Evolutionary conservation across 2,329 filamentous ascomycete species (phyloP), one percentile per base, ranked within the genome.

Genomic region (Claviceps monticola): DNA sequence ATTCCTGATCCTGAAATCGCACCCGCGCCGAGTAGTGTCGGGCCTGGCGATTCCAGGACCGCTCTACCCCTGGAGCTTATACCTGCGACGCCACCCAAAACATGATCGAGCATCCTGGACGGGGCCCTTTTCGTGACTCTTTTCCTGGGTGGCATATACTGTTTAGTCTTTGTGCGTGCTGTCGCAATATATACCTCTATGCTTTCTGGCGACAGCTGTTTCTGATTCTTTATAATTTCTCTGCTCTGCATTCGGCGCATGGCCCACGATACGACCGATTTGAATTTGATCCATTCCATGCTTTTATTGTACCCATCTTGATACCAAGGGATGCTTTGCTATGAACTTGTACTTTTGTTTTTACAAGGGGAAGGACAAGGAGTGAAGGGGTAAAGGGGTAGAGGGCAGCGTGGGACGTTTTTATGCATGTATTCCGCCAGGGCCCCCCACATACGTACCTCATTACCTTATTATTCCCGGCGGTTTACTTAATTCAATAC

Each of bases 1-100:
- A 86, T 90, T 53, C 82, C 84, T 4, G 85, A 90, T 63, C 86
- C 86, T 1, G 83, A 87, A 59, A 80, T 88, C 54, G 78, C 75
- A 2, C 70, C 74, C 3, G 74, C 72, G 47, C 70, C 68, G 9
- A 76, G 71, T 54, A 76, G 71, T 11, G 55, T 61, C 14, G 63
- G 62, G 19, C 67, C 71, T 1, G 68, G 67, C 38, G 67, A 67
- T 49, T 67, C 68, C 17, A 59, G 60, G 48, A 64, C 62, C 29
- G 64, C 58, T 9, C 50, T 68, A 42, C 60, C 65, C 42, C 37
- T 71, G 61, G 60, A 70, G 61, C 59, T 62, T 19, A 54, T 57
- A 3, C 56, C 60, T 8, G 59, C 55, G 4, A 26, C 62, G 44
- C 57, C 60, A 13, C 57, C 56, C 49, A 64, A 46, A 60, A 21